Evolutionary conservation across 2,329 filamentous ascomycete species (phyloP).

Genomic region (Trichoderma endophyticum): DNA sequence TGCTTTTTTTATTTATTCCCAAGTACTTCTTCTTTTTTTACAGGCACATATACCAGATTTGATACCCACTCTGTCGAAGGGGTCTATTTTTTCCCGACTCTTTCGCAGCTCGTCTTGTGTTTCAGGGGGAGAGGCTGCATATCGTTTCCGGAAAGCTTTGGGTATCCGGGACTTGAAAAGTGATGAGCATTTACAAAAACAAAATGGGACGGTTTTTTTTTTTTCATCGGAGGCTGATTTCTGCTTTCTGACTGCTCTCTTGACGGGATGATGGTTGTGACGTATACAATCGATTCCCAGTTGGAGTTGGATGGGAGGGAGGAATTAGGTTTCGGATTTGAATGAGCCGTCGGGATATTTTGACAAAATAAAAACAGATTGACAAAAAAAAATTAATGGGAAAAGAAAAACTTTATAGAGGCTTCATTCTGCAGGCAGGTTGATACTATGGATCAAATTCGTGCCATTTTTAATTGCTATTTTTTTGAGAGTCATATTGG

Average conservation of each 20-base stretch:
- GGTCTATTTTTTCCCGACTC: not conserved
- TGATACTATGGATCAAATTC: constrained; percentile 10
- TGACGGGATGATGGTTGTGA: not conserved
- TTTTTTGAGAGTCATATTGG: not conserved
- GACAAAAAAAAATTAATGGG: not conserved
- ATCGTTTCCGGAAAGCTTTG: not conserved
- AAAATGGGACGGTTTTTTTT: not conserved
- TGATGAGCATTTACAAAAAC: not conserved
- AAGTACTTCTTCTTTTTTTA: constrained; percentile 8
- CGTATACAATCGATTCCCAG: not conserved
- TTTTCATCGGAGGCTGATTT: not conserved
- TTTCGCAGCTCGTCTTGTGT: constrained; percentile 16
- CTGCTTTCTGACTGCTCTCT: not conserved
- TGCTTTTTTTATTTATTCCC: constrained; percentile 2
- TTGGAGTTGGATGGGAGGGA: not conserved
- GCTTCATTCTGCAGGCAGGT: constrained; percentile 1
- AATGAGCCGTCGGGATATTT: not conserved
- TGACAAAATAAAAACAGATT: not conserved
- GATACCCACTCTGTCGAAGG: constrained; percentile 23
- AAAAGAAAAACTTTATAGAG: constrained; percentile 1
- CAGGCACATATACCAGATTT: constrained; percentile 24
- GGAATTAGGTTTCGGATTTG: not conserved
- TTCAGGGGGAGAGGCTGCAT: constrained; percentile 7
- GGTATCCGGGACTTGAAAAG: not conserved
- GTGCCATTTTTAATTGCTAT: not conserved